Conservation (phyloP, 352 stramenopile species). For the Phytophthora podocarpi region DNA sequence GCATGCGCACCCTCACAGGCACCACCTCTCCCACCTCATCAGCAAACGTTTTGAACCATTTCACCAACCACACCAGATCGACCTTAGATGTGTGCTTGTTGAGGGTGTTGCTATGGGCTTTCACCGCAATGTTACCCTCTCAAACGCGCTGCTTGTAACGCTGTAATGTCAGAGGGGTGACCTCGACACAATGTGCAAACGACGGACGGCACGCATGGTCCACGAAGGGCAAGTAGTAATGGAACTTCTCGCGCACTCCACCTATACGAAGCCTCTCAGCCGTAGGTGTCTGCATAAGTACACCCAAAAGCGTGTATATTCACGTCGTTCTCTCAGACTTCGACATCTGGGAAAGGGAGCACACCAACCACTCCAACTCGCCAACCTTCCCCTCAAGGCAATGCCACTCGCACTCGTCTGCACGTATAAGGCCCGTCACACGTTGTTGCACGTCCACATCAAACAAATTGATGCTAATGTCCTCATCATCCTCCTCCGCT, state of each 20-base stretch:
- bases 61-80: constrained; percentile 8
- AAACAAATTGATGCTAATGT: neutral
- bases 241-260: no score
- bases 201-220: no score
- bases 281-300: no score
- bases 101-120: constrained; percentile 1
- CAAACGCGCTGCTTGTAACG: constrained; percentile 9
- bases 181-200: constrained; percentile 2
- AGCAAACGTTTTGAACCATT: constrained; percentile 13
- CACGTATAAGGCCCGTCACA: neutral
- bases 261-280: no score
- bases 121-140: neutral
- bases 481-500: neutral
- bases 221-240: no score
- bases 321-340: no score
- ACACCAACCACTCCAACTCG: constrained; percentile 1
- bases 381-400: neutral
- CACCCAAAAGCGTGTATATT: no score
- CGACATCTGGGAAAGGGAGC: neutral
- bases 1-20: neutral
- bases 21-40: constrained; percentile 10
- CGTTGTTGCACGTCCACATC: neutral
- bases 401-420: neutral
- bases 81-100: constrained; percentile 10
- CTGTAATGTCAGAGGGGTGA: neutral